Base-by-base conservation (phyloP, 2,329 filamentous ascomycete species). In the Pyrenophora tritici-repentis region DNA sequence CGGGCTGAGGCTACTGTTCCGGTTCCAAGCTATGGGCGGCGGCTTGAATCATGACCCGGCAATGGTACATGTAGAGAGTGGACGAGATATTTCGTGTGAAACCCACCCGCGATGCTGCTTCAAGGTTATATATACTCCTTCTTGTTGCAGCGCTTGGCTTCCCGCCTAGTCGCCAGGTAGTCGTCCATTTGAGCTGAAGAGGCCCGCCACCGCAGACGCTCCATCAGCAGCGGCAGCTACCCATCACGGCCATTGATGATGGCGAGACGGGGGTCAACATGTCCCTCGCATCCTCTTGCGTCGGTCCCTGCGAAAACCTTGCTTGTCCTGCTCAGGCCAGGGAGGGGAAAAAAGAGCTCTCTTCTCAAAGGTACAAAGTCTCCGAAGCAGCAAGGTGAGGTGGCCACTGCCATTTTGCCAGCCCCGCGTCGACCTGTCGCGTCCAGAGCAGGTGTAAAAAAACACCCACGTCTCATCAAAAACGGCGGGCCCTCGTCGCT, bases 181-280 rank as follows among this genome's bases (percentile, higher is more conserved):
- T 59, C 58, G 53, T 59, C 56, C 56, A 60, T 60, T 53, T 55
- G 51, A 72, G 67, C 68, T 72, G 69, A 68, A 56, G 46, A 40
- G 32, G 56, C 39, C 58, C 64, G 63, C 66, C 63, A 65, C 65
- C 37, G 46, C 59, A 58, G 55, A 61, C 50, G 53, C 39, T 56
- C 56, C 62, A 18, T 18, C 22, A 24, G 22, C 22, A 29, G 8
- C 24, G 55, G 50, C 56, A 55, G 59, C 49, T 56, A 59, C 61
- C 62, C 56, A 53, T 65, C 55, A 42, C 47, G 26, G 49, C 43
- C 49, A 38, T 52, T 61, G 22, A 24, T 61, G 53, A 48, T 66
- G 51, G 56, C 55, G 50, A 55, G 55, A 61, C 58, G 42, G 59
- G 61, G 22, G 53, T 58, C 52, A 47, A 45, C 56, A 49, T 46